Evolutionary conservation across 805 yeast species (phyloP).

Genomic region (Zygoascus ofunaensis): DNA sequence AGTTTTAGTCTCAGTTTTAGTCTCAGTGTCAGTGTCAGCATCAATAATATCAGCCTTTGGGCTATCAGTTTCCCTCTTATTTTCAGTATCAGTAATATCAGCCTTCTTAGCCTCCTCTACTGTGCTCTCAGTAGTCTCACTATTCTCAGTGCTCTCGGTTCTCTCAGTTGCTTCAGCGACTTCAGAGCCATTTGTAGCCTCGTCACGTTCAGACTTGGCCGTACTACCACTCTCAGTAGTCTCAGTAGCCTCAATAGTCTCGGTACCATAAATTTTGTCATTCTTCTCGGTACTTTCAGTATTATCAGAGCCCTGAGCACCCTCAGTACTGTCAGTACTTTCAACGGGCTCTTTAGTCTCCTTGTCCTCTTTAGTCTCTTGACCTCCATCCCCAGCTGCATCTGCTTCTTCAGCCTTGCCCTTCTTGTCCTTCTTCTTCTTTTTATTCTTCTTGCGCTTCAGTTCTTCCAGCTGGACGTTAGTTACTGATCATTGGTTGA

Average conservation of each 20-base stretch:
- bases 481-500: too few relatives aligned
- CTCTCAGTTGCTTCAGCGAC: constrained; percentile 7
- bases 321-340: constrained; percentile 11
- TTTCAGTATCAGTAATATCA: not conserved
- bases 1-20: not conserved
- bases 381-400: constrained; percentile 1
- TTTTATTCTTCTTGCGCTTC: constrained; percentile 45
- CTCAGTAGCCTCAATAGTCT: not conserved
- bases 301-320: too few relatives aligned
- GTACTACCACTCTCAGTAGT: constrained; percentile 2
- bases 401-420: constrained; percentile 17
- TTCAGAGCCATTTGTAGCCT: constrained; percentile 9
- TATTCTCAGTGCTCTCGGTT: constrained; percentile 7
- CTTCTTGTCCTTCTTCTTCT: constrained; percentile 39
- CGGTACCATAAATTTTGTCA: too few relatives aligned
- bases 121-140: constrained; percentile 1
- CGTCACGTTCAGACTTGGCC: constrained; percentile 11
- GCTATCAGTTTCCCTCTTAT: not conserved
- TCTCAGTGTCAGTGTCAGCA: not conserved
- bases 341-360: too few relatives aligned
- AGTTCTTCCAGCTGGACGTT: constrained; percentile 48
- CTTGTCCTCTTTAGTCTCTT: constrained; percentile 4
- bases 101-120: not conserved
- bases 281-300: too few relatives aligned
- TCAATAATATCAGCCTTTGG: not conserved